phyloP scores from a whole-genome alignment of 2,329 filamentous ascomycete species.

The Trichoderma cornu-damae region DNA sequence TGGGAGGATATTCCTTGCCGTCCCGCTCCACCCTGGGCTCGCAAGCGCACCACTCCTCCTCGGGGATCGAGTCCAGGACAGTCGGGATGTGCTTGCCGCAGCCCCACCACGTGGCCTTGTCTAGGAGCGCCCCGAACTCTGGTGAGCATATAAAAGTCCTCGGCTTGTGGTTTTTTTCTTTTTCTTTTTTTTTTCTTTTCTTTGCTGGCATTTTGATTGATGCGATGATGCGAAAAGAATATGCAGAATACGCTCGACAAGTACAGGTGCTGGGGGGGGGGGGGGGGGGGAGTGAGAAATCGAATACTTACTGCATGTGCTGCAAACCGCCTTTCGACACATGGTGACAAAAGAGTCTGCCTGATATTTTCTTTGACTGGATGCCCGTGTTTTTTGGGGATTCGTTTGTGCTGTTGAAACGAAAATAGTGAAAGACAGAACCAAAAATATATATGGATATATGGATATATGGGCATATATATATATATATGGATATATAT shows the following conservation, averaged over 20 bases:
- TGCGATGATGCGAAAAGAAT: not conserved
- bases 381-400: not conserved
- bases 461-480: too few relatives aligned
- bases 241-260: too few relatives aligned
- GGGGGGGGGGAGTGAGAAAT: not conserved
- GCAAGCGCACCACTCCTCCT: conserved; percentile 59
- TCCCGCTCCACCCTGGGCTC: conserved; percentile 56
- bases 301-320: conserved; percentile 54
- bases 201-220: too few relatives aligned
- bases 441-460: too few relatives aligned
- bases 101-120: conserved; percentile 59
- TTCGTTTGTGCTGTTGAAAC: not conserved
- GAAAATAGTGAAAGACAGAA: too few relatives aligned
- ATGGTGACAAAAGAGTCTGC: conserved; percentile 37
- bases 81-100: conserved; percentile 57
- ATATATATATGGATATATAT: too few relatives aligned
- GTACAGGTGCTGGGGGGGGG: too few relatives aligned
- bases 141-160: not conserved
- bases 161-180: too few relatives aligned
- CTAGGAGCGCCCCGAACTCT: conserved; percentile 32
- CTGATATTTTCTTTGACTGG: not conserved
- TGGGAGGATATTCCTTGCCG: conserved; percentile 61
- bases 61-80: conserved; percentile 57
- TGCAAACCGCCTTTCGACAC: conserved; percentile 61
- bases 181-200: not conserved